Base-by-base conservation (phyloP, 2,329 filamentous ascomycete species). In the Bimuria novae-zelandiae region DNA sequence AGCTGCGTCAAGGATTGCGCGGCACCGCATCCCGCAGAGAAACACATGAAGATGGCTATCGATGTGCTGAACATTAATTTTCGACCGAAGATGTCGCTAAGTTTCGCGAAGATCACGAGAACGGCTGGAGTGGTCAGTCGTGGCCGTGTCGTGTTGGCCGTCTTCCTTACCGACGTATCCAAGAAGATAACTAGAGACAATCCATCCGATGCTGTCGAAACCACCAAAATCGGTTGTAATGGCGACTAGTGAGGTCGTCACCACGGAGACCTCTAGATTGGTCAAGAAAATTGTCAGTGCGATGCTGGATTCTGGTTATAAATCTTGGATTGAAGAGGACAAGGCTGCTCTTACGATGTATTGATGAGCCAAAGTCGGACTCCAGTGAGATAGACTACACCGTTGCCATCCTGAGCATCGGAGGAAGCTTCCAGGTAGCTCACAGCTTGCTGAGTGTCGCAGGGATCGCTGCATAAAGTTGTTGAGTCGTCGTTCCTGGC, bases 181-280 rank as follows among this genome's bases (percentile, higher is more conserved):
- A n/a, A 68, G 56, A 40, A 72, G 41, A 29, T 69, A 73, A 17
- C 62, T 67, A 3, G 69, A 70, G 19, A 69, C 51, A 35, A 73
- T 58, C 69, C 69, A 73, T 37, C 64, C 65, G 27, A 60, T 60
- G 25, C 64, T 62, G 19, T 63, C 58, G 32, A 73, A 71, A 6
- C 67, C 63, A n/a, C 63, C 42, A 7, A 73, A 39, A 21, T 58
- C 61, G 52, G 69, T 63, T 1, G 63, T 67, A 41, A 73, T 73
- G 22, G 58, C 60, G 10, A 70, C 63, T 2, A 73, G 59, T 10
- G 70, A 69, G 7, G 69, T 71, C 45, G 67, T 70, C 5, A 72
- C 69, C 19, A 73, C 68, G 1, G 68, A 67, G 19, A 65, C 60
- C 43, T 73, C 67, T 17, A 73, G 30, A 40, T 71, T 71, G n/a